These are phyloP conservation scores for Cladosporium sp. DNA, from an alignment of 2,329 filamentous ascomycete genomes.

Conservation along the genomic window DNA sequence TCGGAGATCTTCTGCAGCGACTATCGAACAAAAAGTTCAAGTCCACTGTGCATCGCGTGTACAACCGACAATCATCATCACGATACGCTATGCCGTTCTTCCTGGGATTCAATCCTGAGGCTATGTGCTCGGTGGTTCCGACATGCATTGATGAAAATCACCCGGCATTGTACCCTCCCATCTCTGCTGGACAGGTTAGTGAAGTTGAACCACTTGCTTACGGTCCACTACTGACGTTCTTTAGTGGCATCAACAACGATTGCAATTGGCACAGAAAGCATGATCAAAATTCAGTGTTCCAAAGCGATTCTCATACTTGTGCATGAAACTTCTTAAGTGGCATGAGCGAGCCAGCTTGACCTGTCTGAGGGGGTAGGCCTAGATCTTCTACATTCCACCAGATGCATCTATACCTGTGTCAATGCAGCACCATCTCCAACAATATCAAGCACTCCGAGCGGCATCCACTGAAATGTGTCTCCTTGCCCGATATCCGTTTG, in stretches of 20 bases:
- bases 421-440: background rate
- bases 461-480: background rate
- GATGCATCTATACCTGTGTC: background rate
- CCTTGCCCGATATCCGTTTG: background rate
- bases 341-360: too few species aligned
- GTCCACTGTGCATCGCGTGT: slow-evolving; percentile 15
- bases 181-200: background rate
- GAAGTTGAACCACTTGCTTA: background rate
- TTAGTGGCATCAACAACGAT: background rate
- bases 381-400: too few species aligned
- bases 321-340: too few species aligned
- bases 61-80: slow-evolving; percentile 3
- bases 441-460: background rate
- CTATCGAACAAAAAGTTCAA: slow-evolving; percentile 39
- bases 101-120: background rate
- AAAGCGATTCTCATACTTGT: too few species aligned
- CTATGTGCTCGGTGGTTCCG: background rate
- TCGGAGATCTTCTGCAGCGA: slow-evolving; percentile 47
- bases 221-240: background rate
- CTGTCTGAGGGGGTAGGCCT: too few species aligned
- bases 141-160: background rate
- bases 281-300: background rate
- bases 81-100: background rate
- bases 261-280: background rate
- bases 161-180: background rate